These are phyloP conservation scores for Moniliophthora roreri DNA, from an alignment of 1,284 basidiomycete genomes.

Conservation along the genomic window DNA sequence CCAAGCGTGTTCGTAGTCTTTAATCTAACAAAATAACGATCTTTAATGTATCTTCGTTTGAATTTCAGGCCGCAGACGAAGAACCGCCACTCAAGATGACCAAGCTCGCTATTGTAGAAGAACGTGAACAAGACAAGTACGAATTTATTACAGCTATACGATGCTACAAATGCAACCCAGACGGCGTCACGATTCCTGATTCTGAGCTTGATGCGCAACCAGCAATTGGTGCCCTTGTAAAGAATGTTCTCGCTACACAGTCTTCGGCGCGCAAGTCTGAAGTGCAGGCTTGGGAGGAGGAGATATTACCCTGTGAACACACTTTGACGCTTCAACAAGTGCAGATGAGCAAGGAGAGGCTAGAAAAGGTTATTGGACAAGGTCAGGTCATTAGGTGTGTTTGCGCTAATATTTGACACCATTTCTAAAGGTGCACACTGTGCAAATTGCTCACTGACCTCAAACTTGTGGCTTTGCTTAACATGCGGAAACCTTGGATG, in stretches of 20 bases:
- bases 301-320: slow-evolving; percentile 87
- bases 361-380: slow-evolving; percentile 1
- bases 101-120: slow-evolving; percentile 86
- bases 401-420: neutral
- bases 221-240: slow-evolving; percentile 58
- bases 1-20: slow-evolving; percentile 49
- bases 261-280: slow-evolving; percentile 92
- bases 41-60: too few relatives aligned
- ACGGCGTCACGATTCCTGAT: slow-evolving; percentile 41
- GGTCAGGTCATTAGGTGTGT: neutral
- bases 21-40: too few relatives aligned
- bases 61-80: slow-evolving; percentile 50
- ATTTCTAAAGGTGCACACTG: slow-evolving; percentile 62
- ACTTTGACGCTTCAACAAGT: slow-evolving; percentile 78
- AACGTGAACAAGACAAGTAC: slow-evolving; percentile 88
- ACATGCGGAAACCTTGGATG: slow-evolving; percentile 95
- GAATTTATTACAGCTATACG: slow-evolving; percentile 67
- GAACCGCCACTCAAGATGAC: slow-evolving; percentile 87
- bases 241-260: slow-evolving; percentile 79
- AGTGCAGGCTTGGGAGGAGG: slow-evolving; percentile 98
- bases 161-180: slow-evolving; percentile 74
- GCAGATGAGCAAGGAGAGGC: neutral
- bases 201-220: neutral
- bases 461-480: slow-evolving; percentile 95
- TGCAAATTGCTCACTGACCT: slow-evolving; percentile 74